Evolutionary conservation across 2,329 filamentous ascomycete genomes (phyloP).

Genomic region (Lecanicillium sp.): DNA sequence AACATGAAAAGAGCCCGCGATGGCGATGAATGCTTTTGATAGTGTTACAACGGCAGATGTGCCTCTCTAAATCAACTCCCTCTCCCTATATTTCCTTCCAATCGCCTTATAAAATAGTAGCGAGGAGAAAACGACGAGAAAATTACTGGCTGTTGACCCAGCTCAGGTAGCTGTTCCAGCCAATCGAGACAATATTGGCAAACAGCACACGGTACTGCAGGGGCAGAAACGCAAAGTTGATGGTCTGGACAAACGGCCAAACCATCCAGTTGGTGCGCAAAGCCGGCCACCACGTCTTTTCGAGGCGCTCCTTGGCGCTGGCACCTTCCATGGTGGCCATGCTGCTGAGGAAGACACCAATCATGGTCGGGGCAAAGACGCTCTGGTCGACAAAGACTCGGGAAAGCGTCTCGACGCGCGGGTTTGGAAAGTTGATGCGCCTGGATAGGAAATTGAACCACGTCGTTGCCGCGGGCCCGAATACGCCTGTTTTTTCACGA

Average conservation of each 20-base stretch:
- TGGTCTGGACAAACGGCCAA: conserved; percentile 77
- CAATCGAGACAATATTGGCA: conserved; percentile 70
- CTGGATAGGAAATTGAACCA: conserved; percentile 79
- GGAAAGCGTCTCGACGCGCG: conserved; percentile 62
- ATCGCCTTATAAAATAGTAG: too few relatives aligned
- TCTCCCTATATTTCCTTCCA: too few relatives aligned
- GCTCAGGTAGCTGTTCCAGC: conserved; percentile 59
- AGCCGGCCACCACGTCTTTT: conserved; percentile 60
- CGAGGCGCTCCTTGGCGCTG: conserved; percentile 55
- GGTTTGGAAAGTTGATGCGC: conserved; percentile 54
- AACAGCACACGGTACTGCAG: conserved; percentile 76
- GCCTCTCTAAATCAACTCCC: too few relatives aligned
- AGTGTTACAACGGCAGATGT: too few relatives aligned
- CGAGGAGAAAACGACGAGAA: background rate
- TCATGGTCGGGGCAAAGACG: conserved; percentile 75
- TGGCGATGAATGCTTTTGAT: too few relatives aligned
- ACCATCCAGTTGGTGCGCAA: conserved; percentile 79
- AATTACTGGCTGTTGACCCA: conserved; percentile 44
- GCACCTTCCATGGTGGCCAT: conserved; percentile 77
- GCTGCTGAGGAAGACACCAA: conserved; percentile 70
- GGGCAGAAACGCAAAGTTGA: conserved; percentile 84
- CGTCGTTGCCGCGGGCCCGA: conserved; percentile 77
- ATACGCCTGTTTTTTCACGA: conserved; percentile 61
- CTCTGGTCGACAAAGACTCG: conserved; percentile 76
- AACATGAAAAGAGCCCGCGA: too few relatives aligned